Conservation (phyloP, 176 grass and related monocot species). For the Bonia amplexicaulis region DNA sequence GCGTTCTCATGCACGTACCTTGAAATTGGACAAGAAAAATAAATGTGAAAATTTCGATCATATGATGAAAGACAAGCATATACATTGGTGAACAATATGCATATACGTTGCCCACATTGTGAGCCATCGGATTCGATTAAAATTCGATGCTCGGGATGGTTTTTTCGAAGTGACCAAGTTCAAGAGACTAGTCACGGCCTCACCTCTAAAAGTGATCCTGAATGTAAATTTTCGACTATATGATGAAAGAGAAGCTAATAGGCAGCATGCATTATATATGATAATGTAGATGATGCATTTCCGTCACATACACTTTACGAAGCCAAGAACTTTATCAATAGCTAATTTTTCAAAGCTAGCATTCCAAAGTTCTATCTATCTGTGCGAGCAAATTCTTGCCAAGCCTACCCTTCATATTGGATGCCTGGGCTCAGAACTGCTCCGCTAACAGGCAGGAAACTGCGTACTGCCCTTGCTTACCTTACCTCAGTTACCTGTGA, state of each 20-base stretch:
- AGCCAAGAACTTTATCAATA: neutral
- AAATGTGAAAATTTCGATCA: too few relatives aligned
- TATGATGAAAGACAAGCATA: too few relatives aligned
- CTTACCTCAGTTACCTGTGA: neutral
- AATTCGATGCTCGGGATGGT: too few relatives aligned
- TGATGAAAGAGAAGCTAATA: neutral
- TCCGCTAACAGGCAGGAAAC: neutral
- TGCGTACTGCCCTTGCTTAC: neutral
- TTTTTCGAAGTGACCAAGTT: too few relatives aligned
- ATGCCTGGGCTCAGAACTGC: neutral
- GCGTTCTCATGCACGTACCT: too few relatives aligned
- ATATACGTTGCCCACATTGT: too few relatives aligned
- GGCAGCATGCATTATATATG: neutral
- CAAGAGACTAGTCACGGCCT: too few relatives aligned
- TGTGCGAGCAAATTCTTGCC: neutral
- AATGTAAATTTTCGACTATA: too few relatives aligned
- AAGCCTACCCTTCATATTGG: neutral
- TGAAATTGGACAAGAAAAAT: too few relatives aligned
- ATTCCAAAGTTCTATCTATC: neutral
- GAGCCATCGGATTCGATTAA: too few relatives aligned
- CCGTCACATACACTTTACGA: neutral
- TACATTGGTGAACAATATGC: too few relatives aligned
- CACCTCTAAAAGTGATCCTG: neutral
- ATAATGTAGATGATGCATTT: neutral
- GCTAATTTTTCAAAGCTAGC: neutral